Base-by-base conservation (phyloP, 139 green algal species). In the Chlorella vulgaris region DNA sequence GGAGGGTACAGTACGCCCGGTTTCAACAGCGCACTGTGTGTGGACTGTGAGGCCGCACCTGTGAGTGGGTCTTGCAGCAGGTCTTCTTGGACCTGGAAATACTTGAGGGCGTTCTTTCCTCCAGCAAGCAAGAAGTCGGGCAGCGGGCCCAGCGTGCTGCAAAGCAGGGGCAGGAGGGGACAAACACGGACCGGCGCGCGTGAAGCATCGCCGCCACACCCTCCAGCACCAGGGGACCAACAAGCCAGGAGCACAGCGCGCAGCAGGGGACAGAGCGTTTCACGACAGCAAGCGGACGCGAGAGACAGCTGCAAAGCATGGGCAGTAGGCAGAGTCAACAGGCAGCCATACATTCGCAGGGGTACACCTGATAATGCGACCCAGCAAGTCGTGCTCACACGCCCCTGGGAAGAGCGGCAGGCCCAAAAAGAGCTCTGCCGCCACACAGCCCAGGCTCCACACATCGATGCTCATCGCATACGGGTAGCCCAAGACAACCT, bases 371-470 rank as follows among this genome's bases (percentile, higher is more conserved):
- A 94, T 81, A 50, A 99, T 97, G 82, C 96, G 91, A 21, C 79
- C 63, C 86, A 99, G 81, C 75, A 98, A 86, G 85, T 98, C 94
- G 63, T 97, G 93, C 90, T 99, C 97, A 4, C 88, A 97, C 26
- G 94, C 95, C 70, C 88, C 92, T 1, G 96, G 96, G 79, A 99
- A 99, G 21, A 99, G 90, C 6, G 96, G 96, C 87, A 99, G 88
- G 31, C 78, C 78, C n/a, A 84, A 53, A 68, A 78, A 84, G 53
- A 84, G 78, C 68, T 84, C 78, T 3, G 78, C 78, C 15, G 78
- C 78, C 78, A 84, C 47, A 55, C 78, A 84, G 51, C 78, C 78
- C 40, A 84, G 53, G 53, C 33, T 62, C 78, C 78, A 84, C 51
- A 78, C 55, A 68, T 80, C 80, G 22, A 84, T 84, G 58, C 58